phyloP scores from a whole-genome alignment of 352 stramenopile genomes.

The Elongisporangium senticosum region DNA sequence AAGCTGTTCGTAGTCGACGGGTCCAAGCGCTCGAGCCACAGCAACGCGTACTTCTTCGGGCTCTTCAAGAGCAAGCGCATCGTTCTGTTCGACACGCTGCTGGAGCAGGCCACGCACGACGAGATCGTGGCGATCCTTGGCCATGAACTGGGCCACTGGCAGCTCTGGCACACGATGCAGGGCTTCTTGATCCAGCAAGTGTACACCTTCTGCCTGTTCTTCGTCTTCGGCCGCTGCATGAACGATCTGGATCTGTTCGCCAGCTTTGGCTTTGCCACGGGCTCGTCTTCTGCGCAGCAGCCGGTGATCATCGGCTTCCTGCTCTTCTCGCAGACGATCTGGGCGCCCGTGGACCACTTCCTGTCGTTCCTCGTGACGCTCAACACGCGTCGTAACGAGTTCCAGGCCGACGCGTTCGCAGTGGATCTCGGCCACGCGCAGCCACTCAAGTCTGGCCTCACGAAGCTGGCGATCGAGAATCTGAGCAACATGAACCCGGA shows the following conservation, averaged over 20 bases:
- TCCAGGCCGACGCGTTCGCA: constrained; percentile 92
- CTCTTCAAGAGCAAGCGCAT: constrained; percentile 97
- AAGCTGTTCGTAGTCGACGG: constrained; percentile 98
- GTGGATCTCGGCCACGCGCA: constrained; percentile 88
- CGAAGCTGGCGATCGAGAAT: constrained; percentile 97
- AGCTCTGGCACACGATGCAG: constrained; percentile 92
- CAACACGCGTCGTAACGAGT: constrained; percentile 78
- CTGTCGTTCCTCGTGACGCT: constrained; percentile 73
- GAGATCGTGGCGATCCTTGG: constrained; percentile 96
- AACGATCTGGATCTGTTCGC: constrained; percentile 67
- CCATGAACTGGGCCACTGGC: constrained; percentile 97
- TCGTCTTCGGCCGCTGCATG: constrained; percentile 81
- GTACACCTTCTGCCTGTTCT: constrained; percentile 68
- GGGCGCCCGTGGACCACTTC: constrained; percentile 73
- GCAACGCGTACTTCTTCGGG: constrained; percentile 89
- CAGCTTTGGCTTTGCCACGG: constrained; percentile 66
- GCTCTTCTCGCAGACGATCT: constrained; percentile 80
- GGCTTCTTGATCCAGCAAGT: constrained; percentile 93
- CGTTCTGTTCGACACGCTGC: constrained; percentile 96
- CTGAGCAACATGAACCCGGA: constrained; percentile 96
- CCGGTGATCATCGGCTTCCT: constrained; percentile 81
- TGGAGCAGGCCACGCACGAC: constrained; percentile 89
- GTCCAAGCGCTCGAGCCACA: constrained; percentile 93
- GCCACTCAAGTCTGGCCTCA: constrained; percentile 91
- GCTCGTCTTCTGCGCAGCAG: constrained; percentile 14